A percentile compares a stretch with the other conserved stretches of the same genome.
Conservation (phyloP, 176 grass and related monocot species). For the Typha latifolia region DNA sequence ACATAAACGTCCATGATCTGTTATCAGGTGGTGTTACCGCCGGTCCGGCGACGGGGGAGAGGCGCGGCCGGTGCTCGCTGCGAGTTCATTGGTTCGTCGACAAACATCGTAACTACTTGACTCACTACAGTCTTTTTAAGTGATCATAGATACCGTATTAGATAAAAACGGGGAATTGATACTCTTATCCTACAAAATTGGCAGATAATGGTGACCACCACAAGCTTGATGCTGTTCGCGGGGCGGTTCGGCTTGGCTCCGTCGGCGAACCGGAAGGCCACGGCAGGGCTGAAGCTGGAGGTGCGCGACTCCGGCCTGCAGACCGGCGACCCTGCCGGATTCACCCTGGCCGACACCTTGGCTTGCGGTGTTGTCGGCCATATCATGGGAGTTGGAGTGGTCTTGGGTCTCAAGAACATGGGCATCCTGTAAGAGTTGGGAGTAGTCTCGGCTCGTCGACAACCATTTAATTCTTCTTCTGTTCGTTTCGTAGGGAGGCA, state of each 20-base stretch:
- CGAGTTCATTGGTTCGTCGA: conserved; percentile 81
- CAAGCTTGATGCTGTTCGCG: conserved; percentile 91
- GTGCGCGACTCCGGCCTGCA: conserved; percentile 79
- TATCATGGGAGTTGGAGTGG: conserved; percentile 81
- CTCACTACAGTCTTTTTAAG: no score
- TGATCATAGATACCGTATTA: no score
- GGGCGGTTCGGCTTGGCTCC: conserved; percentile 94
- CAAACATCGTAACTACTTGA: conserved; percentile 47
- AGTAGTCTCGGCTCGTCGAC: no score
- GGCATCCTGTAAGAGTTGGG: conserved; percentile 54
- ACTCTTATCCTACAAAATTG: neutral
- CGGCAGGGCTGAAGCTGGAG: conserved; percentile 83
- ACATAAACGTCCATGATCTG: neutral
- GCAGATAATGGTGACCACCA: conserved; percentile 87
- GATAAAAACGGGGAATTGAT: neutral
- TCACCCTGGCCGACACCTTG: conserved; percentile 86
- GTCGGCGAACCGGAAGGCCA: conserved; percentile 86
- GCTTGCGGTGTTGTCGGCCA: conserved; percentile 77
- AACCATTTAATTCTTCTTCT: neutral
- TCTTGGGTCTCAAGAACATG: conserved; percentile 83
- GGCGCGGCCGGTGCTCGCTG: conserved; percentile 63
- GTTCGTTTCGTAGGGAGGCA: neutral
- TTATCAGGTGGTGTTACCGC: conserved; percentile 31
- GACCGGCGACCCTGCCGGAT: conserved; percentile 87
- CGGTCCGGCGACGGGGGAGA: conserved; percentile 25